Percentiles rank a stretch among this genome's conserved stretches.
Evolutionary conservation across 768 basidiomycete genomes (phyloP).

Genomic region (Cyclocybe cylindracea): DNA sequence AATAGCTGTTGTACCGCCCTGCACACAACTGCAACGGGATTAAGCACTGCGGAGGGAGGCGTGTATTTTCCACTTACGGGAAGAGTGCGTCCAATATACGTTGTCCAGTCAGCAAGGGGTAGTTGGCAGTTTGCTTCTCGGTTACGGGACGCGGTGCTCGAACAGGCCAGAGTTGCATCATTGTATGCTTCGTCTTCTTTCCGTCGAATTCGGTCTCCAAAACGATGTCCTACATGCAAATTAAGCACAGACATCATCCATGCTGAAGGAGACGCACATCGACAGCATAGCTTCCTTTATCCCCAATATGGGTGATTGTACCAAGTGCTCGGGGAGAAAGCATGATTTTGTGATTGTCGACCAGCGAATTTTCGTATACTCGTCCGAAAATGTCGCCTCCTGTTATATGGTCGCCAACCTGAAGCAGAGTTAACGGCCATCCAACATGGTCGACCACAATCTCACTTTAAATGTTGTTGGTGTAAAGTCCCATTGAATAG

Average conservation of each 20-base stretch:
- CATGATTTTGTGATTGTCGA: conserved; percentile 98
- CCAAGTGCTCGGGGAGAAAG: conserved; percentile 91
- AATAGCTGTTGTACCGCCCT: conserved; percentile 96
- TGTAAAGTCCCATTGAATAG: conserved; percentile 92
- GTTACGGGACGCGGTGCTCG: conserved; percentile 94
- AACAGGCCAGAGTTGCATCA: conserved; percentile 99
- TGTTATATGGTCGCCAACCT: conserved; percentile 96
- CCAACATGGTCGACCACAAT: neutral
- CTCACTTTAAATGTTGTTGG: conserved; percentile 76
- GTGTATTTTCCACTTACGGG: conserved; percentile 58
- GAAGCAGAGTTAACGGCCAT: conserved; percentile 2
- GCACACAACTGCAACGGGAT: conserved; percentile 72
- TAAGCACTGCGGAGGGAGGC: neutral
- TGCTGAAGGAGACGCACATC: conserved; percentile 53
- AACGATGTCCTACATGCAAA: conserved; percentile 72
- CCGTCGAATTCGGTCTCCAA: conserved; percentile 98
- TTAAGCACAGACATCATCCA: neutral
- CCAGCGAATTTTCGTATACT: conserved; percentile 96
- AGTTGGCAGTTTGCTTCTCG: conserved; percentile 94
- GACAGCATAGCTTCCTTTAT: conserved; percentile 91
- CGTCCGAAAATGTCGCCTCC: conserved; percentile 96
- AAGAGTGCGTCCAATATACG: conserved; percentile 96
- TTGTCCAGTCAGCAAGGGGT: conserved; percentile 93
- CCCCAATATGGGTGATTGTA: conserved; percentile 90
- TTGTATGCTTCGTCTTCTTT: conserved; percentile 87